Percentiles rank a stretch among this genome's conserved stretches.
phyloP scores from a whole-genome alignment of 108 stramenopile species.

The Stephanodiscus minutulus region DNA sequence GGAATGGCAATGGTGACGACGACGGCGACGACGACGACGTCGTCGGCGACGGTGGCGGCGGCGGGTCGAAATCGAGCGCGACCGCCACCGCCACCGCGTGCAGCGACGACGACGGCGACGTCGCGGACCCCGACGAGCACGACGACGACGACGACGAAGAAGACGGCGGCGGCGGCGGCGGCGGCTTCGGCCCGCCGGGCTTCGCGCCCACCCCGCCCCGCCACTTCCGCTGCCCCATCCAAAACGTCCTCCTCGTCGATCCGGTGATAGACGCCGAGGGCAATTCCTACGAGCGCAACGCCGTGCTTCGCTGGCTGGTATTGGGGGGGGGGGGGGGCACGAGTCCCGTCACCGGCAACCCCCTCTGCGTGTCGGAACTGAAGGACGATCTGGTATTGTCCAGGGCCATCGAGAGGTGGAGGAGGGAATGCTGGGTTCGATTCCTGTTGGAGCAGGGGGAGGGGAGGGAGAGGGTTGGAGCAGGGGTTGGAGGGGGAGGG shows the following conservation, averaged over 20 bases:
- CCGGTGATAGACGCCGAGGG: slow-evolving; percentile 55
- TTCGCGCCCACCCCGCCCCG: slow-evolving; percentile 3
- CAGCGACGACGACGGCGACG: no score
- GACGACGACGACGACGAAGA: no score
- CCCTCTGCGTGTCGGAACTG: slow-evolving; percentile 26
- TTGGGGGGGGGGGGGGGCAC: slow-evolving; percentile 7
- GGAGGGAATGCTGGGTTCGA: slow-evolving; percentile 18
- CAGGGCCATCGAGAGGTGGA: slow-evolving; percentile 15
- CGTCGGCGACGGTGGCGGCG: no score
- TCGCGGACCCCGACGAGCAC: no score
- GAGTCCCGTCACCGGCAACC: slow-evolving; percentile 50
- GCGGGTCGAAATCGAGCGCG: no score
- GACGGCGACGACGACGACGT: no score
- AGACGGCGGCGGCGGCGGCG: no score
- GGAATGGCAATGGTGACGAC: no score
- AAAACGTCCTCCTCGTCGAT: slow-evolving; percentile 24
- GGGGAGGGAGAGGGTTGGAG: not conserved
- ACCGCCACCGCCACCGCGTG: no score
- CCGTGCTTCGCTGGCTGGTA: slow-evolving; percentile 50
- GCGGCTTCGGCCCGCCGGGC: no score
- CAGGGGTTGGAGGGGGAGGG: not conserved
- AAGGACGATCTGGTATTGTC: slow-evolving; percentile 9
- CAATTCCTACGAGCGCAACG: slow-evolving; percentile 54
- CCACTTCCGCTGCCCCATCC: slow-evolving; percentile 35
- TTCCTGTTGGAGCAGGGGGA: not conserved